Evolutionary conservation across 2,329 filamentous ascomycete species (phyloP).

Genomic region (Colletotrichum brevisporum): DNA sequence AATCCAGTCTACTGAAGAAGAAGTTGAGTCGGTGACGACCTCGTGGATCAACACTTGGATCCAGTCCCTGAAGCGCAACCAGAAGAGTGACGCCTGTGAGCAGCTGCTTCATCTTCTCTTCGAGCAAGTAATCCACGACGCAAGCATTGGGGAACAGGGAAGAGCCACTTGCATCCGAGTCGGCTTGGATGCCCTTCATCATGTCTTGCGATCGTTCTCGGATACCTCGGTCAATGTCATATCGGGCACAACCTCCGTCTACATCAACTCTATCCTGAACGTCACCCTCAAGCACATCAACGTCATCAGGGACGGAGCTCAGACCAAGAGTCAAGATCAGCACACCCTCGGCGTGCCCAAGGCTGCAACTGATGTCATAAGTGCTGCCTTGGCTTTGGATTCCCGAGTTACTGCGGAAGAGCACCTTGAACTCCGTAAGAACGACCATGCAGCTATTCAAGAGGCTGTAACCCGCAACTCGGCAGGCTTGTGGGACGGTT

Average conservation of each 20-base stretch:
- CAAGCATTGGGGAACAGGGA: conserved; percentile 68
- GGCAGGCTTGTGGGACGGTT: conserved; percentile 82
- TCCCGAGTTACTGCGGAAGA: conserved; percentile 60
- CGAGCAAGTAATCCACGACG: conserved; percentile 70
- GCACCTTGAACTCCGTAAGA: conserved; percentile 44
- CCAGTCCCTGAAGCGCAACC: conserved; percentile 80
- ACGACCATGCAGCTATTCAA: conserved; percentile 63
- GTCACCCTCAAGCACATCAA: conserved; percentile 74
- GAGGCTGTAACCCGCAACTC: conserved; percentile 79
- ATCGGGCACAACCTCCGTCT: conserved; percentile 69
- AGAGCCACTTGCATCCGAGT: conserved; percentile 74
- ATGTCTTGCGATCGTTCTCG: conserved; percentile 70
- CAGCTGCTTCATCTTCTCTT: conserved; percentile 84
- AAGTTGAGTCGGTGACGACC: conserved; percentile 74
- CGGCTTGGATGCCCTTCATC: conserved; percentile 72
- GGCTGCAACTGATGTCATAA: conserved; percentile 61
- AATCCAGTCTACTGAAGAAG: conserved; percentile 60
- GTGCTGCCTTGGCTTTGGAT: conserved; percentile 67
- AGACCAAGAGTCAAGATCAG: conserved; percentile 50
- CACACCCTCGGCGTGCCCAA: conserved; percentile 61
- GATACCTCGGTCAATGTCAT: conserved; percentile 54
- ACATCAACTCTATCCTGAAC: conserved; percentile 76
- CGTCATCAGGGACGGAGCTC: conserved; percentile 70
- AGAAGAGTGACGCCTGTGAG: conserved; percentile 84
- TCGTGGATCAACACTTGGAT: conserved; percentile 86